Evolutionary conservation across 352 stramenopile genomes (phyloP), one percentile per base, ranked within the genome.

Genomic region (Phytophthora pseudosyringae): DNA sequence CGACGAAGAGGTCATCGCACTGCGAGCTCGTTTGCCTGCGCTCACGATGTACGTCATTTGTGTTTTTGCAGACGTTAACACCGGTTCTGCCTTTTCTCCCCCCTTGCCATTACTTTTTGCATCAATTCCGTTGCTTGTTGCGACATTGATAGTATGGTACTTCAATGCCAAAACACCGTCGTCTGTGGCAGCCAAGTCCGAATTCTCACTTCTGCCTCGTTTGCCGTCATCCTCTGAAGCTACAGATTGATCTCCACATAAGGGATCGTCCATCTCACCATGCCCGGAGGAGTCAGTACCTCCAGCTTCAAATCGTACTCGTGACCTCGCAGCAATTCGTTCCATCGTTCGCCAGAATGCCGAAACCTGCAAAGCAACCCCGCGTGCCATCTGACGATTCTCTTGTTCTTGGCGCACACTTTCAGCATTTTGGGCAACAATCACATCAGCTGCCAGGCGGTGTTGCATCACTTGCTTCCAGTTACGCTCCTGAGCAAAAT

Each of bases 401-500:
- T 91, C 78, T 47, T 81, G 67, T 55, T 96, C 88, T 25, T 82
- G 78, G 13, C 80, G 82, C 8, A 90, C 64, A 55, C 67, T 80
- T 55, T 94, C 86, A 8, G 78, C 78, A 59, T 92, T 92, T 59
- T 82, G 73, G 6, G 83, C 82, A n/a, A 79, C 63, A 32, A 90
- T 78, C 11, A 88, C 80, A 53, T 93, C 78, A 26, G 73, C 73
- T 16, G 81, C 85, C 10, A 94, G 32, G 33, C 85, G 88, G 16
- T 67, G 78, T 52, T 91, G 85, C 41, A 86, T 54, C 31, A 86
- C 83, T 11, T 75, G 77, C 45, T 99, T 99, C 95, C 96, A 99
- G 69, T 99, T 98, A 5, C 96, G 81, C 71, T 99, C 97, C 70
- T 98, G 90, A 29, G 92, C 81, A 79, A 99, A 99, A 81, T 99